Evolutionary conservation across 2,329 filamentous ascomycete species (phyloP), one percentile per base, ranked within the genome.

Genomic region (Biscogniauxia sp.): DNA sequence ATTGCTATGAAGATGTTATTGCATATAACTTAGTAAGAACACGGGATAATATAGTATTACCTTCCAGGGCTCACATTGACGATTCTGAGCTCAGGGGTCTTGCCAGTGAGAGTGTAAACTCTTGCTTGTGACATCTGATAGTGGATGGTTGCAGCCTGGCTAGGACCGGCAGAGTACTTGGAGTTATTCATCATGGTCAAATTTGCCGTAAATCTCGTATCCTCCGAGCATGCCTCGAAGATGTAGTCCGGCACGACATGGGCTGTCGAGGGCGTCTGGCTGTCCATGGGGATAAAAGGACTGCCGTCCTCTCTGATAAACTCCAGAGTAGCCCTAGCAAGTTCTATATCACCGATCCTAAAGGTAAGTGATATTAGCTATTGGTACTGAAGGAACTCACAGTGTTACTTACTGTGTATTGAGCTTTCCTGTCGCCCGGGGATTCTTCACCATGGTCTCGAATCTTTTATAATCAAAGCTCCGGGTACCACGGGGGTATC

Each of bases 41-140:
- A 23, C 32, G 9, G n/a, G 51, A 37, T 55, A 41, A 6, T 26
- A 23, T 54, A 25, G n/a, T 32, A 54, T 63, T 68, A 74, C 76
- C 68, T 73, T 56, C 72, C 70, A 2, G 74, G 68, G 50, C 74
- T 75, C 6, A 72, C 62, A n/a, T 67, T 73, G 1, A 67, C 62
- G 15, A 75, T 60, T 37, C 73, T 69, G 20, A 70, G 62, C 20
- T 64, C 64, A 5, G 69, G 26, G 15, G 60, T 55, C 25, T 59
- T 64, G 20, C 53, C 51, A 51, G 58, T 51, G 5, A 54, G 20
- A n/a, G 53, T 54, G 25, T 61, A 56, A 5, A 61, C 55, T 28
- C 51, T 68, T n/a, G 66, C 53, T 9, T 58, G 59, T 7, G 53
- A 54, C 8, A 67, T 23, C 1, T 55, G 55, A 55, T 61, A 68